Conservation (phyloP, 306 rosid species). For the Malus asiatica region DNA sequence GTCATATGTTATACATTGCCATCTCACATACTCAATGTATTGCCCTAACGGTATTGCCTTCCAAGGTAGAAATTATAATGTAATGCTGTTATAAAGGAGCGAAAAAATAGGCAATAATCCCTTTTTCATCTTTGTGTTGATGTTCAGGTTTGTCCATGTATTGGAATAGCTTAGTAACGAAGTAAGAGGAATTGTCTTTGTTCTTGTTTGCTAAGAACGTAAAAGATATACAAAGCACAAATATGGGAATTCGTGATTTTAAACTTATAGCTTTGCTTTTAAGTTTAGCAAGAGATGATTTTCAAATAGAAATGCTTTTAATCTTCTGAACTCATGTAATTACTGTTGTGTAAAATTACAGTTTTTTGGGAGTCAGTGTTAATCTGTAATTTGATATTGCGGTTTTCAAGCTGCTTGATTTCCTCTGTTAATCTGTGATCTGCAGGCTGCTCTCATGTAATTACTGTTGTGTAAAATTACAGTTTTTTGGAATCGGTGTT, state of each 20-base stretch:
- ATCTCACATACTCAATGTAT: background rate
- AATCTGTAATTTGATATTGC: too few relatives aligned
- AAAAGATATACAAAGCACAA: background rate
- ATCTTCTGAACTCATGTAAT: background rate
- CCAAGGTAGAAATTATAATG: background rate
- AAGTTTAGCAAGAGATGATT: background rate
- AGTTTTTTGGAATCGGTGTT: background rate
- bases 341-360: background rate
- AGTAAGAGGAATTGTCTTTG: background rate
- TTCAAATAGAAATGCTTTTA: background rate
- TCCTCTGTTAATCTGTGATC: constrained; percentile 8
- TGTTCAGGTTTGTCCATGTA: background rate
- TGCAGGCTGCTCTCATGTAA: background rate
- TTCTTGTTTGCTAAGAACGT: background rate
- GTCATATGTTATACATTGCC: background rate
- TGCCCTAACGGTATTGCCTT: background rate
- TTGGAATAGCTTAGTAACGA: background rate
- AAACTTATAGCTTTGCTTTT: background rate
- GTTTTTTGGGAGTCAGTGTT: background rate
- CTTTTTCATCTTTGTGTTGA: background rate
- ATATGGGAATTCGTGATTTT: too few relatives aligned
- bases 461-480: too few relatives aligned
- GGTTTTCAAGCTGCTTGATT: background rate
- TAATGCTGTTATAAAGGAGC: background rate
- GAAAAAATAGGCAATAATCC: background rate